phyloP scores from a whole-genome alignment of 139 green algal genomes.

The Chlamydomonas sp. region DNA sequence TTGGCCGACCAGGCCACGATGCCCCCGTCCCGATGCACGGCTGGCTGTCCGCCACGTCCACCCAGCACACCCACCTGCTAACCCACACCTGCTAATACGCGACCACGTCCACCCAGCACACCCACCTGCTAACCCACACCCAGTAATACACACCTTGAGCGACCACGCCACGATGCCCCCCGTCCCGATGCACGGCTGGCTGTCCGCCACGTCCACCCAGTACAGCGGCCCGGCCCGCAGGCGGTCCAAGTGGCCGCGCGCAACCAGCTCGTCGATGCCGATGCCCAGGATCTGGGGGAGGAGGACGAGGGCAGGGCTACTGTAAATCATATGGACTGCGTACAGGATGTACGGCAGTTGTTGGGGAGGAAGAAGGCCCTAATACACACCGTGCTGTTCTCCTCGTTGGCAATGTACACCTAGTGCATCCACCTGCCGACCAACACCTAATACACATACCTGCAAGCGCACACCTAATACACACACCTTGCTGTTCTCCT shows the following conservation, averaged over 20 bases:
- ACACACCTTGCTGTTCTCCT: constrained; percentile 74
- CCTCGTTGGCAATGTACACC: no score
- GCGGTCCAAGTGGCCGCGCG: constrained; percentile 62
- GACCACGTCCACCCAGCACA: background rate
- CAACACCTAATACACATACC: no score
- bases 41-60: constrained; percentile 55
- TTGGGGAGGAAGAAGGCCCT: no score
- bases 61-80: constrained; percentile 44
- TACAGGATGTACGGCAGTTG: no score
- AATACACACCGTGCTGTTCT: no score
- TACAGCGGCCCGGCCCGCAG: constrained; percentile 41
- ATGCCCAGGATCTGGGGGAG: constrained; percentile 57
- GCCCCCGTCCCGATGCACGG: no score
- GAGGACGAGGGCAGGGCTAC: background rate
- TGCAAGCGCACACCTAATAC: no score
- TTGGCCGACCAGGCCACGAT: no score
- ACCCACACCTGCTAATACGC: no score
- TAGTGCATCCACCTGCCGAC: no score
- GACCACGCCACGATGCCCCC: constrained; percentile 63
- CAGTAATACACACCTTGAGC: constrained; percentile 40
- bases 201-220: constrained; percentile 73
- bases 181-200: constrained; percentile 81
- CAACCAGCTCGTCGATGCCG: constrained; percentile 77
- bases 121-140: background rate
- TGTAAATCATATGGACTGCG: no score